A percentile compares a stretch with the other conserved stretches of the same genome.
These are phyloP conservation scores for Discostella stelligeroides DNA, from an alignment of 108 stramenopile genomes.

Conservation along the genomic window DNA sequence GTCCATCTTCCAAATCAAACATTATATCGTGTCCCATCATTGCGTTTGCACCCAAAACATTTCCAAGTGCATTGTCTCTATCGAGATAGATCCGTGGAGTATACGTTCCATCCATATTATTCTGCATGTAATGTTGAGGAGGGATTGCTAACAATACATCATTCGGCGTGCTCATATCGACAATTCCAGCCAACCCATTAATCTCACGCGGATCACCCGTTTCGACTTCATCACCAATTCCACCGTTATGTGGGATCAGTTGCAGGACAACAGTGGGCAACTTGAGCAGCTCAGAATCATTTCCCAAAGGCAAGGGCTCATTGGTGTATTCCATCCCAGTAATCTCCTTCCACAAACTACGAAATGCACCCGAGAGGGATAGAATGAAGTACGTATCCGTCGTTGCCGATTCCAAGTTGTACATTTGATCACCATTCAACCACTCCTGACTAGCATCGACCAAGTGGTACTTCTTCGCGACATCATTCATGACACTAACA, in stretches of 20 bases:
- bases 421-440: slow-evolving; percentile 84
- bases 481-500: slow-evolving; percentile 35
- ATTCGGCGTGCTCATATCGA: slow-evolving; percentile 59
- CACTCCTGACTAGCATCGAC: slow-evolving; percentile 46
- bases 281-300: slow-evolving; percentile 46
- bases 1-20: slow-evolving; percentile 89
- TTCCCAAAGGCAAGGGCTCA: slow-evolving; percentile 49
- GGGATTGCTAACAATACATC: slow-evolving; percentile 85
- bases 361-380: slow-evolving; percentile 63
- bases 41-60: slow-evolving; percentile 93
- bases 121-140: slow-evolving; percentile 82
- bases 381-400: slow-evolving; percentile 90
- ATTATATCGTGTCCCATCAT: slow-evolving; percentile 95
- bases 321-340: slow-evolving; percentile 79
- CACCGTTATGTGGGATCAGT: slow-evolving; percentile 49
- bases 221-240: slow-evolving; percentile 41
- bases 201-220: slow-evolving; percentile 46
- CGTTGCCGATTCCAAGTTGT: slow-evolving; percentile 94
- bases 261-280: slow-evolving; percentile 85
- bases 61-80: slow-evolving; percentile 65
- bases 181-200: slow-evolving; percentile 65
- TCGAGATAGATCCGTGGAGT: slow-evolving; percentile 70
- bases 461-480: slow-evolving; percentile 35
- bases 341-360: slow-evolving; percentile 66
- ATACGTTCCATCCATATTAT: slow-evolving; percentile 54